A percentile compares a stretch with the other conserved stretches of the same genome.
Conservation (phyloP, 257 asterid genomes). For the Capsicum baccatum region DNA sequence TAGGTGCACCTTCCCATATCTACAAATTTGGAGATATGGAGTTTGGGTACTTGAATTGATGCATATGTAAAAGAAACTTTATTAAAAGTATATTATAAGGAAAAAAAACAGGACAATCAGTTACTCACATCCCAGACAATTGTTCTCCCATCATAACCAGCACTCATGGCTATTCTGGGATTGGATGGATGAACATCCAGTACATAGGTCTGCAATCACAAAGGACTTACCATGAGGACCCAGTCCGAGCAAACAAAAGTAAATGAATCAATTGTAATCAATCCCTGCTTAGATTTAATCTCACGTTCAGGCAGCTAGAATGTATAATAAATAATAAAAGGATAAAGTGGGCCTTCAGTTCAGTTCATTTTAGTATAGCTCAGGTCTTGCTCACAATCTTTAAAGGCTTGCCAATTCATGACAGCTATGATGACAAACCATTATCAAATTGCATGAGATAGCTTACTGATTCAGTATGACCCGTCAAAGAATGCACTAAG, state of each 20-base stretch:
- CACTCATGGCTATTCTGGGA: conserved; percentile 99
- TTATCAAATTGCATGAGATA: background rate
- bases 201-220: conserved; percentile 72
- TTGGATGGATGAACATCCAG: conserved; percentile 97
- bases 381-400: conserved; percentile 22
- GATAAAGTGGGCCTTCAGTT: conserved; percentile 10
- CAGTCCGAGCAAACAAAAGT: conserved; percentile 12
- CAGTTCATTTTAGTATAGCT: background rate
- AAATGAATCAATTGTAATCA: conserved; percentile 15
- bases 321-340: background rate
- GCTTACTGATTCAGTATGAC: conserved; percentile 94
- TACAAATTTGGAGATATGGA: conserved; percentile 37
- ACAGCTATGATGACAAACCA: conserved; percentile 18
- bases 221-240: conserved; percentile 33
- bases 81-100: background rate
- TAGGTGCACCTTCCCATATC: conserved; percentile 98
- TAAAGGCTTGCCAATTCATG: conserved; percentile 1
- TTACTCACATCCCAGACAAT: conserved; percentile 97
- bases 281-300: background rate
- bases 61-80: conserved; percentile 27
- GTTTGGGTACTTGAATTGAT: background rate
- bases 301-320: background rate
- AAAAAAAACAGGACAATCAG: background rate
- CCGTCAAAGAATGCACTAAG: conserved; percentile 95
- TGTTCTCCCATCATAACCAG: conserved; percentile 98